phyloP scores from a whole-genome alignment of 148 eudicot species.

The Rhododendron molle region DNA sequence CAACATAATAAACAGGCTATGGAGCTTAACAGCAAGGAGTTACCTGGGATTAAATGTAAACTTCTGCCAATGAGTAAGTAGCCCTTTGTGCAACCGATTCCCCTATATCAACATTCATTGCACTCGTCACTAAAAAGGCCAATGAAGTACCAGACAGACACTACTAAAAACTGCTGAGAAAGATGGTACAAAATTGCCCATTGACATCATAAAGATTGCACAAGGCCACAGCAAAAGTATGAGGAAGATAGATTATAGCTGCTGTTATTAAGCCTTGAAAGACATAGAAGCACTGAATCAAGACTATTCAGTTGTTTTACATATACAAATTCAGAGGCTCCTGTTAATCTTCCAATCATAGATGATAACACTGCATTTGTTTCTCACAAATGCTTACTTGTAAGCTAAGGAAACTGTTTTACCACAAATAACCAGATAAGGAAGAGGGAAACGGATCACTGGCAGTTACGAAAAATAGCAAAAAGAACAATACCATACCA shows the following conservation, averaged over 20 bases:
- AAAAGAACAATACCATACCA: slow-evolving; percentile 45
- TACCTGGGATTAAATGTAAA: slow-evolving; percentile 97
- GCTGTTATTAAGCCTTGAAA: slow-evolving; percentile 2
- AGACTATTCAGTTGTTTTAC: slow-evolving; percentile 3
- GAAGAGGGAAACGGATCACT: background rate
- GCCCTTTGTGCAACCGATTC: slow-evolving; percentile 88
- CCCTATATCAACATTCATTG: slow-evolving; percentile 43
- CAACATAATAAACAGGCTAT: background rate
- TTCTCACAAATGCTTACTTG: background rate
- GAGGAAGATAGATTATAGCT: background rate
- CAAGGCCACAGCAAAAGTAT: background rate
- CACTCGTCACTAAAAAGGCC: background rate
- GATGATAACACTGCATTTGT: background rate
- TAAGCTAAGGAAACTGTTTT: background rate
- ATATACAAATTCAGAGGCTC: background rate
- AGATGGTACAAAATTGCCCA: background rate
- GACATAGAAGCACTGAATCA: background rate
- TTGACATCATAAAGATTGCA: background rate
- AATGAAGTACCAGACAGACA: background rate
- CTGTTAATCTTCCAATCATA: background rate
- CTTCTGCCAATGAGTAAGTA: slow-evolving; percentile 90
- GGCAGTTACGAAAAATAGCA: background rate
- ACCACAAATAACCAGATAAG: background rate
- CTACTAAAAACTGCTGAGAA: background rate
- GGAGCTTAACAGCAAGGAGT: slow-evolving; percentile 8